Evolutionary conservation across 2,329 filamentous ascomycete species (phyloP).

Genomic region (Chaetothyriales sp.): DNA sequence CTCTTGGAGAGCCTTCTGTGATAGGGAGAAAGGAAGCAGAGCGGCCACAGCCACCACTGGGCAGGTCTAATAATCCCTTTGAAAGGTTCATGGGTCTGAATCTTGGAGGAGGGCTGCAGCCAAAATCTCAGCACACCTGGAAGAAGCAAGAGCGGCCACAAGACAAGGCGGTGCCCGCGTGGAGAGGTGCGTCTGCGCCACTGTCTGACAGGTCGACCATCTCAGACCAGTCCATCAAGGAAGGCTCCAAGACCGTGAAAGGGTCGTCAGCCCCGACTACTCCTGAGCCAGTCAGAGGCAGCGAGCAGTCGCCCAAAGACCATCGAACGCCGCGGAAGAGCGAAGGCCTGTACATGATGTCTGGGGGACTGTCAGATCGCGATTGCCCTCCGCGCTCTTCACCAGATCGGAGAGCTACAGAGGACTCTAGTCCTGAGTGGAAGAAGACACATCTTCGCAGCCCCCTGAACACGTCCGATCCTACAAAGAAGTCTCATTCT

Average conservation of each 20-base stretch:
- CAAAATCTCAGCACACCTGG: constrained; percentile 7
- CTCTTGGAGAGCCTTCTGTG: constrained; percentile 36
- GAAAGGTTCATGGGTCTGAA: constrained; percentile 10
- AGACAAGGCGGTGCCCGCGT: constrained; percentile 1
- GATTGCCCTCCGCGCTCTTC: background rate
- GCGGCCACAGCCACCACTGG: constrained; percentile 4
- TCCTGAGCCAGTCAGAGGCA: constrained; percentile 8
- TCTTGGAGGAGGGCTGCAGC: constrained; percentile 14
- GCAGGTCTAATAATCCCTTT: constrained; percentile 1
- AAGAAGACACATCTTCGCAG: background rate
- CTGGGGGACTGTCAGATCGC: background rate
- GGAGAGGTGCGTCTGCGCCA: constrained; percentile 2
- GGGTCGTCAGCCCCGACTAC: constrained; percentile 2
- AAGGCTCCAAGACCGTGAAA: constrained; percentile 2
- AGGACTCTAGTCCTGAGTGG: background rate
- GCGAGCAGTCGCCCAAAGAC: background rate
- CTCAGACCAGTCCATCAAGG: constrained; percentile 7
- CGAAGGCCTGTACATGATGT: background rate
- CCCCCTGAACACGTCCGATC: background rate
- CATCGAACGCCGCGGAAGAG: background rate
- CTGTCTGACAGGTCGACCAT: constrained; percentile 11
- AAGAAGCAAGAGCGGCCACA: constrained; percentile 1
- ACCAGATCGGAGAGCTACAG: background rate
- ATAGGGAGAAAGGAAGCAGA: constrained; percentile 3
- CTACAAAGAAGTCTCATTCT: background rate